Percentiles rank a stretch among this genome's conserved stretches.
Conservation (phyloP, 2,329 filamentous ascomycete genomes). For the Stromatinia cepivora region DNA sequence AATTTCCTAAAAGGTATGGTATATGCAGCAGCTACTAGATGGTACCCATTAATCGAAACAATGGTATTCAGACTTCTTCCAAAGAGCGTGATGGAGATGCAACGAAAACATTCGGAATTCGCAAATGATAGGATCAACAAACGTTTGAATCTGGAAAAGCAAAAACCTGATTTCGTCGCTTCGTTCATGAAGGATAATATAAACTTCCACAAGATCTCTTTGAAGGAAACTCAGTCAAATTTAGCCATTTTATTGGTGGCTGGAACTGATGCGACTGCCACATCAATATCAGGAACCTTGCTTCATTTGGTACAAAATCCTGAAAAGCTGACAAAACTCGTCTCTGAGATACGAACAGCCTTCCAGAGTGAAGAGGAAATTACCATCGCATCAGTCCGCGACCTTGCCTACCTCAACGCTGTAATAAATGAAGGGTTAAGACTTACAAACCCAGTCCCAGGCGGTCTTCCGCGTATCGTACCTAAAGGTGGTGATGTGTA, state of each 20-base stretch:
- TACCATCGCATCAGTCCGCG: not conserved
- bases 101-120: not conserved
- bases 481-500: conserved; percentile 28
- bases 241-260: not conserved
- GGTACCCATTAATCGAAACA: not conserved
- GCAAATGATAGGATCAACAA: not conserved
- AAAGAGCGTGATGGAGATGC: not conserved
- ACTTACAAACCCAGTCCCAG: conserved; percentile 26
- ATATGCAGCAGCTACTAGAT: conserved; percentile 1
- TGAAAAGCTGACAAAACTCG: not conserved
- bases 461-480: conserved; percentile 40
- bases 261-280: not conserved
- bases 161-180: not conserved
- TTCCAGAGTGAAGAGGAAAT: not conserved
- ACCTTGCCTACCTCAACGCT: conserved; percentile 25
- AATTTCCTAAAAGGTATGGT: not conserved
- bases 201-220: not conserved
- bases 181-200: conserved; percentile 4
- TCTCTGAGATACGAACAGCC: not conserved
- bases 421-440: conserved; percentile 31
- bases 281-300: not conserved
- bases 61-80: not conserved
- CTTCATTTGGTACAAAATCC: not conserved
- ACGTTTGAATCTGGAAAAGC: not conserved
- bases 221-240: not conserved